Evolutionary conservation across 495 filamentous ascomycete species (phyloP), one percentile per base, ranked within the genome.

Genomic region (Penicillium steckii): DNA sequence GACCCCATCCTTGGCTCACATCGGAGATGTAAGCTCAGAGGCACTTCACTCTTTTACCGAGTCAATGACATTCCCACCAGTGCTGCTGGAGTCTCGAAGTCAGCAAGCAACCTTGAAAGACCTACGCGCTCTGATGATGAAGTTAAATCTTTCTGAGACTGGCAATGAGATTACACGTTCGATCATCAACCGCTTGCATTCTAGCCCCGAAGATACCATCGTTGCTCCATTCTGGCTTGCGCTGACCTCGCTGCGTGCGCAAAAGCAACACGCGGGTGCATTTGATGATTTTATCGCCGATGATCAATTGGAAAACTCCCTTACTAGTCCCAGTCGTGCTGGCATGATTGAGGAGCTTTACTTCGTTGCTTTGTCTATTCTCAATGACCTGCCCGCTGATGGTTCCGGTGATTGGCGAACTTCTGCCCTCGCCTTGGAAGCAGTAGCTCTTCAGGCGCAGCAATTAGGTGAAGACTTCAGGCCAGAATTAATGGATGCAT

Each of bases 141-240:
- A 67, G 32, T 57, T 81, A 9, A 73, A 74, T 45, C 7, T 57
- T 7, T 76, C 73, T 0, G 66, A 72, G 15, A 72, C 68, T 41
- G 69, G 70, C 5, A 69, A 55, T 44, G 66, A 68, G 17, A 72
- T 78, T 6, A 85, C 84, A 17, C 69, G 78, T 15, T 70, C 80
- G 3, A 78, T 90, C 61, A 71, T 88, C 25, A 78, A 78, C 19
- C 77, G 82, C 27, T 65, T 87, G 22, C 76, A 81, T 48, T 72
- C 76, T 43, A 73, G 75, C 8, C 71, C 78, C 8, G 82, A 81
- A 4, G 66, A 76, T 15, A 74, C 80, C 9, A 74, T 81, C 37
- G 56, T 94, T 27, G 82, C 90, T 13, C 85, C 84, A 10, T 84
- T 92, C 60, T 98, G 95, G 95, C 75, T 97, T 8, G 78, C 87